phyloP scores from a whole-genome alignment of 371 early-diverging fungal species.

The Mucor racemosus region DNA sequence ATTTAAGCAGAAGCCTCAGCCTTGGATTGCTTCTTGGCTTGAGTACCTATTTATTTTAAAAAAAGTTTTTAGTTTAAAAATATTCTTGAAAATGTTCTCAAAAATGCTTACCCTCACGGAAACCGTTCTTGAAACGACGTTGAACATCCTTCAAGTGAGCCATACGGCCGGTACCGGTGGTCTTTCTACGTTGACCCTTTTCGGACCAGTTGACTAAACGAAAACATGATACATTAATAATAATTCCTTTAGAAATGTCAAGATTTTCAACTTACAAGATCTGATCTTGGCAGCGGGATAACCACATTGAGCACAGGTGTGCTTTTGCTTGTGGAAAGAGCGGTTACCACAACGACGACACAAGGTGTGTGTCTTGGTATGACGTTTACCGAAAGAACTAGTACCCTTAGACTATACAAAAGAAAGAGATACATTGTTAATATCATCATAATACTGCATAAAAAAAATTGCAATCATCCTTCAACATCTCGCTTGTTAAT shows the following conservation, averaged over 20 bases:
- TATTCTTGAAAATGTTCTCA: neutral
- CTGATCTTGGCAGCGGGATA: constrained; percentile 99
- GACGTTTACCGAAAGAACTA: constrained; percentile 99
- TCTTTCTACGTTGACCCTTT: constrained; percentile 98
- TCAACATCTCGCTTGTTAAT: neutral
- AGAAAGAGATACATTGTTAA: neutral
- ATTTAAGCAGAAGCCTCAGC: constrained; percentile 45
- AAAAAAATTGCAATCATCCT: neutral
- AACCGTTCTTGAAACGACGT: constrained; percentile 97
- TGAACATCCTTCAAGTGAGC: constrained; percentile 92
- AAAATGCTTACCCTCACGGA: constrained; percentile 80
- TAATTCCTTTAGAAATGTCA: neutral
- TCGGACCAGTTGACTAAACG: constrained; percentile 88
- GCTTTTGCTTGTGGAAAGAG: constrained; percentile 99
- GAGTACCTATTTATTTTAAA: constrained; percentile 20
- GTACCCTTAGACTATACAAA: constrained; percentile 97
- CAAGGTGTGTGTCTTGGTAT: constrained; percentile 98
- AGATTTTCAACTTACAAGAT: constrained; percentile 71
- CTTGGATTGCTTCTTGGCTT: constrained; percentile 61
- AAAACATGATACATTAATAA: too few species aligned
- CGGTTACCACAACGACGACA: constrained; percentile 99
- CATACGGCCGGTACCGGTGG: constrained; percentile 99
- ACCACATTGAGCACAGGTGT: constrained; percentile 99
- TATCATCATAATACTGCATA: neutral
- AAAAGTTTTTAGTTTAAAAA: neutral